Base-by-base conservation (phyloP, 495 filamentous ascomycete species). In the Astrothelium macrocarpum region DNA sequence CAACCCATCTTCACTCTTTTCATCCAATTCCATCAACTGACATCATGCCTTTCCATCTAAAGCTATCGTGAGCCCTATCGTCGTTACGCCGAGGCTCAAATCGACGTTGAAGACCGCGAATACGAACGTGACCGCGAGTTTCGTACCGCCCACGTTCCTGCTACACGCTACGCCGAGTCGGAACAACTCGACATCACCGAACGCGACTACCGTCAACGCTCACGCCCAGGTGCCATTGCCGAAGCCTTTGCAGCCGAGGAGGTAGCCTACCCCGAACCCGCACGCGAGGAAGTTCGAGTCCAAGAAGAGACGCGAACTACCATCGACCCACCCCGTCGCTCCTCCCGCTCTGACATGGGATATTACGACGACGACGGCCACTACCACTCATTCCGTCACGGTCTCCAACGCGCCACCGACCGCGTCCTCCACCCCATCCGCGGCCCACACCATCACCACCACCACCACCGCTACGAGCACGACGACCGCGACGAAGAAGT, bases 361-460 rank as follows among this genome's bases (percentile, higher is more conserved):
- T 97, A 96, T 85, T 96, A 95, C 90, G 91, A 96, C 89, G 90
- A 95, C 80, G 88, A 93, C 84, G 91, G 91, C 78, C 86, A 90
- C 71, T 90, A 96, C 80, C 91, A 96, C 82, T 93, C 89, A 64
- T 87, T 96, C 87, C 90, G 91, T 75, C 87, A 89, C 76, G 88
- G 90, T 72, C 74, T 96, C 62, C 86, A 90, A 81, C 86, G 87
- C 72, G 86, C 87, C 75, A 90, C 89, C 72, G 89, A 95, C 79
- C 84, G 85, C 65, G 80, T 94, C 71, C 76, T 86, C 68, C 89
- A 92, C 78, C 83, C 84, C 66, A 84, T 85, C 75, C 72, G 84
- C 64, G 76, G 79, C 56, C 75, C 77, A 59, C 77, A 79, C 71
- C 84, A 86, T 71, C 79, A 78, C 66, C 75, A 81, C 67, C 73